Base-by-base conservation (phyloP, 495 filamentous ascomycete genomes). In the Aspergillus cavernicola region DNA sequence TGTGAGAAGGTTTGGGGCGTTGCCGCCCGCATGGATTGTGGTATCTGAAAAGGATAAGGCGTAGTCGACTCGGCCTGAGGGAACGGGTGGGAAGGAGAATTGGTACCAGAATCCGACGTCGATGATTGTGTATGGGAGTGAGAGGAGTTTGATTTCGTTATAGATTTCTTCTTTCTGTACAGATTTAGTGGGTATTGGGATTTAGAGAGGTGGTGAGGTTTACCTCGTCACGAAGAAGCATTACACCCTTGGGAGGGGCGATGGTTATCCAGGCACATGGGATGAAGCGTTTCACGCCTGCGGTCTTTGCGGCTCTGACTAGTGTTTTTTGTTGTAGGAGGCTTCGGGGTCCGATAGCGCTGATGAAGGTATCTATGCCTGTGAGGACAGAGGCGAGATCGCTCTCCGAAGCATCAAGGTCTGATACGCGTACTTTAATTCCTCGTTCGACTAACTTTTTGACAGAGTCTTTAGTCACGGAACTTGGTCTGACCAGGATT, bases 41-140 rank as follows among this genome's bases (percentile, higher is more conserved):
- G 66, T 62, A 15, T 13, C 24, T 28, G 9, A 6, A 36, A 48
- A 16, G 1, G 24, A 33, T 4, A 33, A 3, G 8, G 66, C 49
- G 29, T 72, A 64, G 41, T 76, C 69, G 2, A 67, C 51, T 26
- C 59, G 51, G 3, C 75, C 75, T 7, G 68, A 74, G 1, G 73
- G 68, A 1, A 78, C 5, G 2, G 18, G n/a, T 0, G 67, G 71
- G 12, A 66, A 63, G 0, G 60, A 52, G 19, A 73, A 45, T 35
- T 74, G 69, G 43, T 70, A 65, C 75, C 74, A 78, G 48, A 47
- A 77, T 9, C 75, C 77, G 1, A 75, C 66, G 42, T 78, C 74
- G 32, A 80, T 71, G 46, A 77, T 61, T 6, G 74, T 80, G 53
- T 77, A 78, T 2, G 71, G 71, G 4, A 78, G 44, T 8, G 49